Evolutionary conservation across 768 basidiomycete genomes (phyloP).

Genomic region (Trametes cingulata): DNA sequence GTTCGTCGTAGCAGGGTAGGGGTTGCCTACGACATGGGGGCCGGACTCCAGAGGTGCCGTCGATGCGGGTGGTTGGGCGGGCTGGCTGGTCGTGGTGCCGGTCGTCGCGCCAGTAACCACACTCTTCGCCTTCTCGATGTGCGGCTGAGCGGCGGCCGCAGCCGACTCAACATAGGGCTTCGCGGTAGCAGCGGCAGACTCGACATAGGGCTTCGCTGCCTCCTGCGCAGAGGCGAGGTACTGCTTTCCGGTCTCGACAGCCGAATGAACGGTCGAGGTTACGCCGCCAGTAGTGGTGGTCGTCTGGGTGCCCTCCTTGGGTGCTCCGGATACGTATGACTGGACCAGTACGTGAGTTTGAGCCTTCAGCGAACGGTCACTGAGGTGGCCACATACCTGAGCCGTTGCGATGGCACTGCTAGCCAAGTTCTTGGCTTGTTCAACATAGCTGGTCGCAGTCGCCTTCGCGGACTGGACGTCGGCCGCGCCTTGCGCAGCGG

Average conservation of each 20-base stretch:
- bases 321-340: constrained; percentile 24
- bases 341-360: background rate
- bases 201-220: constrained; percentile 40
- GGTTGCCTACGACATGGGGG: constrained; percentile 34
- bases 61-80: constrained; percentile 35
- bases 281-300: constrained; percentile 28
- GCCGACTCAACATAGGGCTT: constrained; percentile 39
- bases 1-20: constrained; percentile 25
- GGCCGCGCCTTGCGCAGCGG: constrained; percentile 56
- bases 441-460: constrained; percentile 49
- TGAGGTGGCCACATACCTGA: constrained; percentile 35
- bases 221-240: constrained; percentile 34
- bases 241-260: constrained; percentile 35
- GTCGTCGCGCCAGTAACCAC: constrained; percentile 6
- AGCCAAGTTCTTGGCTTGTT: constrained; percentile 54
- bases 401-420: constrained; percentile 45
- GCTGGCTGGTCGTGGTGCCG: constrained; percentile 6
- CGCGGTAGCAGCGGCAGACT: constrained; percentile 38
- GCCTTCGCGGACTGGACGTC: constrained; percentile 50
- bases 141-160: constrained; percentile 21
- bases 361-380: background rate
- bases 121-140: constrained; percentile 21
- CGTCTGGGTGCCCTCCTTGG: constrained; percentile 27
- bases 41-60: constrained; percentile 45
- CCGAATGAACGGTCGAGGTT: constrained; percentile 35